These are phyloP conservation scores for Hyparrhenia diplandra DNA, from an alignment of 176 grass and related monocot species.

Conservation along the genomic window DNA sequence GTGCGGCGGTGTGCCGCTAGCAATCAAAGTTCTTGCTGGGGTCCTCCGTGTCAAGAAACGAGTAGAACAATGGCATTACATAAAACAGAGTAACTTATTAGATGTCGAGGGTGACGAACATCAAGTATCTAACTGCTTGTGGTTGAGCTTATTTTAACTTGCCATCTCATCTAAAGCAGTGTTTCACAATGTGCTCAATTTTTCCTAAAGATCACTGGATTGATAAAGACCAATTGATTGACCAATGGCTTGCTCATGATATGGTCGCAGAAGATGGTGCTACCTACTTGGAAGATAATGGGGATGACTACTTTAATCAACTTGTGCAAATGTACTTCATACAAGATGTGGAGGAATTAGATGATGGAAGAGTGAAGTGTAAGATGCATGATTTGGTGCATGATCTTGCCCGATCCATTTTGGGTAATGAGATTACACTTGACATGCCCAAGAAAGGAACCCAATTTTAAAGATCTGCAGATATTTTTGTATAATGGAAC, in stretches of 20 bases:
- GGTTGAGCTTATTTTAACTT: constrained; percentile 29
- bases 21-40: too few species aligned
- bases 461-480: too few species aligned
- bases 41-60: too few species aligned
- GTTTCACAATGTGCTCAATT: constrained; percentile 20
- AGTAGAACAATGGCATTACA: constrained; percentile 11
- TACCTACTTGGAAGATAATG: not conserved
- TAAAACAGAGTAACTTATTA: constrained; percentile 27
- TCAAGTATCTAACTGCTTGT: not conserved
- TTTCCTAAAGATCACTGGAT: not conserved
- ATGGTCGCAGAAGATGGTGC: not conserved
- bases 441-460: too few species aligned
- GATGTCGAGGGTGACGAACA: not conserved
- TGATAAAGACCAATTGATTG: constrained; percentile 14
- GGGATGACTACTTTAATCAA: not conserved
- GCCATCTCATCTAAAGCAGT: not conserved
- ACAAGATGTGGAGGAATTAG: not conserved
- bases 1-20: too few species aligned
- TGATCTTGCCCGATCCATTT: constrained; percentile 1
- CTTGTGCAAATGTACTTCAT: constrained; percentile 27
- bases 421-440: not conserved
- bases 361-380: not conserved
- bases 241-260: constrained; percentile 34
- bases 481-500: not conserved
- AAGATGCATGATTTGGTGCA: not conserved